These are phyloP conservation scores for Penicillium sp. DNA, from an alignment of 2,329 filamentous ascomycete species.

Conservation along the genomic window DNA sequence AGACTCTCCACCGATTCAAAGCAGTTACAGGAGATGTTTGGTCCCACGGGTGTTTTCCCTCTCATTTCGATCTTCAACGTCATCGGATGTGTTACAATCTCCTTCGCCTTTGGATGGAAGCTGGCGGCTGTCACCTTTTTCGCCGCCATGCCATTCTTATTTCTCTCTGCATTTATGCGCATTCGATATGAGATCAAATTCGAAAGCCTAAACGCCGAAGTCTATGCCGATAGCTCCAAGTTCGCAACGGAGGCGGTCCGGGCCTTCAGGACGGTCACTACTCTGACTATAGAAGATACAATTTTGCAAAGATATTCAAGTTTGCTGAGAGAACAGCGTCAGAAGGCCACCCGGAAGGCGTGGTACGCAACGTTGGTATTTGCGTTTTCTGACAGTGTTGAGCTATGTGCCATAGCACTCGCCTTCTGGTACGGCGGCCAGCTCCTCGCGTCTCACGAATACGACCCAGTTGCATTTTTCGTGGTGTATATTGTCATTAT, in stretches of 20 bases:
- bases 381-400: conserved; percentile 59
- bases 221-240: conserved; percentile 63
- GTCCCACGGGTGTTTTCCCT: conserved; percentile 41
- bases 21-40: conserved; percentile 44
- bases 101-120: conserved; percentile 69
- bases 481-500: conserved; percentile 58
- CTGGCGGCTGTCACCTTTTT: conserved; percentile 59
- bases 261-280: conserved; percentile 63
- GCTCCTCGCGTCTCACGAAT: conserved; percentile 48
- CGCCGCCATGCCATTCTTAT: conserved; percentile 47
- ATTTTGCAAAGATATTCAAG: conserved; percentile 55
- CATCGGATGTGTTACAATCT: conserved; percentile 55
- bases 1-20: conserved; percentile 44
- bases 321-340: conserved; percentile 53
- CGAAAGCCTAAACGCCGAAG: conserved; percentile 57
- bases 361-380: conserved; percentile 57
- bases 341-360: conserved; percentile 52
- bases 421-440: conserved; percentile 54
- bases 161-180: conserved; percentile 44
- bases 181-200: conserved; percentile 60
- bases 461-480: conserved; percentile 43
- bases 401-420: conserved; percentile 55
- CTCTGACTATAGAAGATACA: conserved; percentile 59
- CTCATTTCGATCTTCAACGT: conserved; percentile 60
- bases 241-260: conserved; percentile 67